Base-by-base conservation (phyloP, 345 rosid genomes). In the Linum usitatissimum region DNA sequence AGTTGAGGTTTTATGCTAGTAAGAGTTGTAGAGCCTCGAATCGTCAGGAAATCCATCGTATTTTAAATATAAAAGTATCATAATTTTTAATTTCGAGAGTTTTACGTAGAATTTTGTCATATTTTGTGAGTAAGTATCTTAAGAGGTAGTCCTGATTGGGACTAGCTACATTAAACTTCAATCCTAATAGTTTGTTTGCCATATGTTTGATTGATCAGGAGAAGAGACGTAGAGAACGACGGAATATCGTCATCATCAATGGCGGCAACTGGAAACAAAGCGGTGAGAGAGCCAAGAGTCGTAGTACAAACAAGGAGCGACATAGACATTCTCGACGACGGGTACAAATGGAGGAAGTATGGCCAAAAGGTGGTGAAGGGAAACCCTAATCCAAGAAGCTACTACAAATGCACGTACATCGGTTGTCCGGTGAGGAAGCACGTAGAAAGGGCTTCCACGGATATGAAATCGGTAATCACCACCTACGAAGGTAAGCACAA, bases 301-400 rank as follows among this genome's bases (percentile, higher is more conserved):
- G 96, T 88, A 30, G 96, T 91, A 69, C 98, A 91, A 75, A 91
- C 98, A 30, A 86, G 88, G 39, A 91, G 98, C 76, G 92, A 86
- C 64, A 88, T 85, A 39, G 98, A 91, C 80, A 88, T 88, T 48
- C 86, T 91, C 30, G 98, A 88, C 56, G 98, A 91, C 83, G 98
- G 98, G 0, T 91, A 86, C 23, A 84, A 91, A 68, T 86, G 96
- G 98, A 91, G 98, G 74, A 91, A 91, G 66, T 91, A 91, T 69
- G 98, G 98, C 64, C 98, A 91, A 80, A 91, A 91, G 78, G 92
- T 88, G 10, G 98, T 91, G 34, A 91, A 88, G 57, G 98, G 98
- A 9, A 91, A 91, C 67, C 98, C 96, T 5, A 91, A 91, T 79
- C 96, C 96, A 31, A 82, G 98, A 95, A 89, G 96, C 73, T 91